These are phyloP conservation scores for Pythium monospermum DNA, from an alignment of 352 stramenopile genomes.

Conservation along the genomic window DNA sequence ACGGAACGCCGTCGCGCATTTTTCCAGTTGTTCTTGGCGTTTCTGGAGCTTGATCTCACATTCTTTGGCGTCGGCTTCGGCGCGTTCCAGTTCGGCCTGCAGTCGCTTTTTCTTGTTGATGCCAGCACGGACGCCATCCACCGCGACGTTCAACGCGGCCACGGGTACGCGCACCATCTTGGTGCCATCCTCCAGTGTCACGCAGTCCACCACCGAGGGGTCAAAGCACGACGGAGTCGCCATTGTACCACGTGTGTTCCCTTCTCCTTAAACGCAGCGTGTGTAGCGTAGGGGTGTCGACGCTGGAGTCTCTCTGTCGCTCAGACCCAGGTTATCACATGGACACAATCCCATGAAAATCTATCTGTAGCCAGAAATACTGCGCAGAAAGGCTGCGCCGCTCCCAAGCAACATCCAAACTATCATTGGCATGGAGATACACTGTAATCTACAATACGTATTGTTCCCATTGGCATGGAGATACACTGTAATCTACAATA, in stretches of 20 bases:
- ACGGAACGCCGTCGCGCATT: conserved; percentile 28
- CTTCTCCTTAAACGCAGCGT: not conserved
- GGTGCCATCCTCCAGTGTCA: conserved; percentile 17
- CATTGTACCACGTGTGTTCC: not conserved
- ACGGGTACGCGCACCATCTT: conserved; percentile 43
- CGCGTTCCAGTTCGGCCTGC: conserved; percentile 23
- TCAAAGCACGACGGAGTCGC: conserved; percentile 3
- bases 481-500: too few species aligned
- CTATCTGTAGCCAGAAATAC: too few species aligned
- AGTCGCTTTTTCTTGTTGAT: conserved; percentile 34
- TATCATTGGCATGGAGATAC: too few species aligned
- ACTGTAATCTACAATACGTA: too few species aligned
- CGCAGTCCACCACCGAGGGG: conserved; percentile 3
- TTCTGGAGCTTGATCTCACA: conserved; percentile 43
- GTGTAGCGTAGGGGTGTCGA: too few species aligned
- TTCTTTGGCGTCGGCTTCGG: conserved; percentile 33
- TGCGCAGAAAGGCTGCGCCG: too few species aligned
- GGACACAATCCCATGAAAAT: too few species aligned
- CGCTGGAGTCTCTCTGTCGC: too few species aligned
- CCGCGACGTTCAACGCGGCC: conserved; percentile 27
- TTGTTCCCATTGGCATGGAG: too few species aligned
- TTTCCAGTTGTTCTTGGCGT: conserved; percentile 50
- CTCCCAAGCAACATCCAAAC: too few species aligned
- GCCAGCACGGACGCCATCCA: conserved; percentile 25
- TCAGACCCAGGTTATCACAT: too few species aligned